phyloP scores from a whole-genome alignment of 208 protist genomes.

The Trypanosoma lewisi region DNA sequence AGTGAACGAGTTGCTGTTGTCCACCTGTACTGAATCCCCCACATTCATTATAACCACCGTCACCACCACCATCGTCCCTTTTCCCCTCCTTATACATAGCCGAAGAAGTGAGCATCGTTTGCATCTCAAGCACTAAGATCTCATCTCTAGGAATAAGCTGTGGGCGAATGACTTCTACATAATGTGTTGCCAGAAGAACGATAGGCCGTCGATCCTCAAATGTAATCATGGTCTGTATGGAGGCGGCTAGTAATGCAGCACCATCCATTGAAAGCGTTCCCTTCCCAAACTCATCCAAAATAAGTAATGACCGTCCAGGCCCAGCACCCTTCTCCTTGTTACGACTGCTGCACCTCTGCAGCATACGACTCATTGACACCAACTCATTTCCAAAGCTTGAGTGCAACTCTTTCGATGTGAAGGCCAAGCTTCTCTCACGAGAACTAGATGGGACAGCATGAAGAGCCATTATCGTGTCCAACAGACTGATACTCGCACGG shows the following conservation, averaged over 20 bases:
- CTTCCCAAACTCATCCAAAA: constrained; percentile 95
- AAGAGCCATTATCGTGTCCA: constrained; percentile 47
- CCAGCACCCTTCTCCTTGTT: constrained; percentile 13
- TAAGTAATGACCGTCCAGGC: constrained; percentile 57
- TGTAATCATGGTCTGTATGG: constrained; percentile 49
- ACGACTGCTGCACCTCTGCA: constrained; percentile 36
- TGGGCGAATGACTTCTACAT: constrained; percentile 44
- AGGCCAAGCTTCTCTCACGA: constrained; percentile 9
- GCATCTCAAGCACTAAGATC: constrained; percentile 27
- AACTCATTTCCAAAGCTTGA: constrained; percentile 80
- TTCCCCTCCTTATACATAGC: neutral
- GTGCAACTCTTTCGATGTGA: constrained; percentile 15
- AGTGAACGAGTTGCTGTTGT: constrained; percentile 19
- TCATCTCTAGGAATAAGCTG: constrained; percentile 15
- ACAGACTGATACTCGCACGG: constrained; percentile 41
- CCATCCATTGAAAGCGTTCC: constrained; percentile 88
- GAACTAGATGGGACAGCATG: constrained; percentile 9
- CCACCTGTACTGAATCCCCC: constrained; percentile 1
- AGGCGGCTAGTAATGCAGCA: constrained; percentile 72
- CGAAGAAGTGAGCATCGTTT: constrained; percentile 14
- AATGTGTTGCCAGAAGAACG: constrained; percentile 72
- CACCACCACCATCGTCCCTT: neutral
- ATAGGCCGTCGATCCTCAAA: constrained; percentile 33
- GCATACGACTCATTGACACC: constrained; percentile 55
- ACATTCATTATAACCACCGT: too few species aligned